Evolutionary conservation across 2,329 filamentous ascomycete species (phyloP).

Genomic region (Fusarium concolor): DNA sequence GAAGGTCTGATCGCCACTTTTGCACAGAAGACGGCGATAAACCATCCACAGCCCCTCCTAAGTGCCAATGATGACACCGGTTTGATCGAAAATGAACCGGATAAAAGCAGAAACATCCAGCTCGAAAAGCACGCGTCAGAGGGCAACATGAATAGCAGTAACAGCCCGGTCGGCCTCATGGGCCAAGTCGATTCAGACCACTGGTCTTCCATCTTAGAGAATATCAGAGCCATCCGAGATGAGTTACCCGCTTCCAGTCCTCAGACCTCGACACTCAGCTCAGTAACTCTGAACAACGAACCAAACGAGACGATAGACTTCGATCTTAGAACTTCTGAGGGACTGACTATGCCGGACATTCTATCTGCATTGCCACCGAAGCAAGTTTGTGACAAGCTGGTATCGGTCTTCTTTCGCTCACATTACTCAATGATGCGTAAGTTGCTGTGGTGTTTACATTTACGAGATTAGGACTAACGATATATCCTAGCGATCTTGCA

Average conservation of each 20-base stretch:
- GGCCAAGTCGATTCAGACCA: conserved; percentile 49
- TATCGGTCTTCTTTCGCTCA: conserved; percentile 48
- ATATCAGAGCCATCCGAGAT: conserved; percentile 50
- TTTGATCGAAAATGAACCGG: background rate
- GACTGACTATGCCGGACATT: conserved; percentile 24
- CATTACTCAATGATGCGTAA: conserved; percentile 44
- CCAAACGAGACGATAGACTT: background rate
- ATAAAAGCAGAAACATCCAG: no score
- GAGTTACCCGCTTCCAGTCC: conserved; percentile 35
- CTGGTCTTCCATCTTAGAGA: conserved; percentile 52
- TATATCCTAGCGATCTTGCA: conserved; percentile 40
- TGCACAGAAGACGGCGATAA: background rate
- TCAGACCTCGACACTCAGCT: fast-evolving
- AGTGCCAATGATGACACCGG: fast-evolving
- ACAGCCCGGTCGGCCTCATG: fast-evolving
- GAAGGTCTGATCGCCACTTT: conserved; percentile 45
- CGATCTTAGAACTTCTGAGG: background rate
- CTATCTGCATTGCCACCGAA: conserved; percentile 40
- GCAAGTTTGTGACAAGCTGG: conserved; percentile 46
- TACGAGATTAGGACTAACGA: no score
- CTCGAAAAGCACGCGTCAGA: no score
- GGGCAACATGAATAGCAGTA: fast-evolving
- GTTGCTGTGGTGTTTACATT: background rate
- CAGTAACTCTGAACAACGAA: background rate
- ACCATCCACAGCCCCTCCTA: background rate